Evolutionary conservation across 2,329 filamentous ascomycete species (phyloP).

Genomic region (Fusarium protoensiforme): DNA sequence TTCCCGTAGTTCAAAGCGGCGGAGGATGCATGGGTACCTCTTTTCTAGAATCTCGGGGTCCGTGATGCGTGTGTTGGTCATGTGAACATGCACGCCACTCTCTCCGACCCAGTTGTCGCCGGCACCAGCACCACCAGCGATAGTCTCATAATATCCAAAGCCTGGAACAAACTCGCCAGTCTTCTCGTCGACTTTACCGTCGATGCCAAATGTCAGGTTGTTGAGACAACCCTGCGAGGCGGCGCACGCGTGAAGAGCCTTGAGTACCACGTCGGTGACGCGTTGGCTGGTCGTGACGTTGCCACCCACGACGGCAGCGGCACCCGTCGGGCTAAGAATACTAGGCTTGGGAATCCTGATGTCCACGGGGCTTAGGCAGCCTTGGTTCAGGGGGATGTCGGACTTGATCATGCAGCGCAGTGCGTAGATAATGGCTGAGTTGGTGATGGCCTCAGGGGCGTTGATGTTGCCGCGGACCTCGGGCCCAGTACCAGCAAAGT

Average conservation of each 20-base stretch:
- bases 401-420: neutral
- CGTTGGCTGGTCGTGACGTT: neutral
- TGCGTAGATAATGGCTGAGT: neutral
- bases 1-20: neutral
- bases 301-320: neutral
- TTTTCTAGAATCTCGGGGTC: neutral
- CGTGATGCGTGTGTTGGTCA: neutral
- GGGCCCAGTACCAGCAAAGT: neutral
- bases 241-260: neutral
- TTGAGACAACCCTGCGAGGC: neutral
- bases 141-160: neutral
- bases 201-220: neutral
- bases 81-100: neutral
- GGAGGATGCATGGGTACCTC: neutral
- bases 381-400: neutral
- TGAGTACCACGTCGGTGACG: neutral
- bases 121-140: neutral
- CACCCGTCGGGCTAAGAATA: neutral
- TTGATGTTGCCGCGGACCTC: neutral
- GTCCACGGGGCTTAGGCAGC: neutral
- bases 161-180: neutral
- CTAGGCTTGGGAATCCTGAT: neutral
- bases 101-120: neutral
- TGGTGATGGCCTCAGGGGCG: neutral
- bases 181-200: neutral